phyloP scores from a whole-genome alignment of 2,329 filamentous ascomycete genomes.

The Davidsoniella australis region DNA sequence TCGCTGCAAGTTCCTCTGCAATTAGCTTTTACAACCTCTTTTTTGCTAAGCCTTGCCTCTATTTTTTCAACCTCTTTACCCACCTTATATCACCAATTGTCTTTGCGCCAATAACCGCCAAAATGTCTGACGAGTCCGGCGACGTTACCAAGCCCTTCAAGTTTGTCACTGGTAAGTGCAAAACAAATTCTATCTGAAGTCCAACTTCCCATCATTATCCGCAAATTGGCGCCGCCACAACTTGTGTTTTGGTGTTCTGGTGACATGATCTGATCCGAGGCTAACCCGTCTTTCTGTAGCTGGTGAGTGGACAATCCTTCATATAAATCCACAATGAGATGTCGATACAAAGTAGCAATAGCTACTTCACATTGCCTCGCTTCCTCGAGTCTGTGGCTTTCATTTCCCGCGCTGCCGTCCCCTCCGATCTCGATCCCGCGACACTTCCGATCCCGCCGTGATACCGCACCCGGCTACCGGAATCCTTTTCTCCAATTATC shows the following conservation, averaged over 20 bases:
- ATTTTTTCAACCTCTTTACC: conserved; percentile 4
- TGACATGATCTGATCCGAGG: conserved; percentile 23
- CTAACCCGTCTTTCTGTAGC: conserved; percentile 26
- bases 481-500: background rate
- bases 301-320: conserved; percentile 23
- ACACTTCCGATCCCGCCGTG: background rate
- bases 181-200: conserved; percentile 20
- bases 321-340: too few species aligned
- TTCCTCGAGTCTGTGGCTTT: background rate
- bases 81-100: background rate
- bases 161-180: conserved; percentile 86
- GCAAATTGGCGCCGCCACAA: background rate
- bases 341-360: background rate
- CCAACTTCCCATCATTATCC: background rate
- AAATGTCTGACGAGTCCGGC: conserved; percentile 71
- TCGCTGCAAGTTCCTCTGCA: conserved; percentile 19
- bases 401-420: background rate
- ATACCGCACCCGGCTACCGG: background rate
- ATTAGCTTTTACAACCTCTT: conserved; percentile 15
- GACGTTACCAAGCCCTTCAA: conserved; percentile 99
- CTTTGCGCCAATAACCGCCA: conserved; percentile 27
- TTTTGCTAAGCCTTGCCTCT: background rate
- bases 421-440: conserved; percentile 12
- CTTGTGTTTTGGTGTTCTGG: background rate
- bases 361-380: background rate